phyloP scores from a whole-genome alignment of 345 rosid species.

The Bruguiera parviflora region DNA sequence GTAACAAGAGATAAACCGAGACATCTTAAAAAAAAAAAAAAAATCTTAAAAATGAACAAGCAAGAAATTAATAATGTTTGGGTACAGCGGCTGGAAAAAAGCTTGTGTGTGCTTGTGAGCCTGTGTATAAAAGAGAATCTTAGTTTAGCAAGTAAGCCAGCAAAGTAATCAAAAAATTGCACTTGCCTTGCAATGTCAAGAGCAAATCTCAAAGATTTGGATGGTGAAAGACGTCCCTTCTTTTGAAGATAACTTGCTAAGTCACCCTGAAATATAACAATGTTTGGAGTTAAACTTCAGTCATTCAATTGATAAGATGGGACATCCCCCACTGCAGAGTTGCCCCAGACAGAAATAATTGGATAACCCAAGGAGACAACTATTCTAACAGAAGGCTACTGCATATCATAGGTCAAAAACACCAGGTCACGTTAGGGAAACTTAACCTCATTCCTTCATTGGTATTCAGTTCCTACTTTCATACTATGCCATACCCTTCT shows the following conservation, averaged over 20 bases:
- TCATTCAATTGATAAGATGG: background rate
- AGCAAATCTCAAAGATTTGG: conserved; percentile 78
- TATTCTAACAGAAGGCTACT: background rate
- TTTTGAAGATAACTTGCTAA: conserved; percentile 68
- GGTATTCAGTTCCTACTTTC: background rate
- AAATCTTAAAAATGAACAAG: background rate
- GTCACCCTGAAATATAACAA: conserved; percentile 67
- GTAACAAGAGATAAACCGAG: conserved; percentile 28
- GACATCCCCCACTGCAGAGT: background rate
- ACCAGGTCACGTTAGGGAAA: background rate
- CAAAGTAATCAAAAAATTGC: conserved; percentile 7
- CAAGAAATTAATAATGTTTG: background rate
- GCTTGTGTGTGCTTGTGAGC: background rate
- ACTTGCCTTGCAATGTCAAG: conserved; percentile 86
- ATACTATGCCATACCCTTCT: background rate
- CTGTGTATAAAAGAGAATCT: background rate
- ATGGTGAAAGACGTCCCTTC: conserved; percentile 83
- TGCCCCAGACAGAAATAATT: background rate
- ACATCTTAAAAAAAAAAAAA: background rate
- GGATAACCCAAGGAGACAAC: background rate
- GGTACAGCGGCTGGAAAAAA: background rate
- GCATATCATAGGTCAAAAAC: background rate
- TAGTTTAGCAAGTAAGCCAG: conserved; percentile 8
- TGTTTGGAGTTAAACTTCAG: background rate
- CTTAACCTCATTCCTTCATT: background rate